These are phyloP conservation scores for Aspergillus sp. DNA, from an alignment of 2,329 filamentous ascomycete species.

Conservation along the genomic window DNA sequence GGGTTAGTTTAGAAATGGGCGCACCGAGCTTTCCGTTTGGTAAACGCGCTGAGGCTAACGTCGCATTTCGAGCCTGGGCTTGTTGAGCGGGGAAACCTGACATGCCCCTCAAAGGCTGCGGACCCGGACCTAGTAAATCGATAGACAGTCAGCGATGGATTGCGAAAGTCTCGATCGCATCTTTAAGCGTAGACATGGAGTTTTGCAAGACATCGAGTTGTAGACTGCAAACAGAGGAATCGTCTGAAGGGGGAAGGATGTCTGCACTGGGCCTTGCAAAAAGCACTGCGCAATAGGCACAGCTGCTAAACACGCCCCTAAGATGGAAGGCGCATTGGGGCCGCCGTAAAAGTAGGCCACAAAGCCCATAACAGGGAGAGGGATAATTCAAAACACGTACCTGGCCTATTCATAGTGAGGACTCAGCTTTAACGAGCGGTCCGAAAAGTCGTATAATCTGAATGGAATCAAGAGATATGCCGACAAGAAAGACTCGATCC, in stretches of 20 bases:
- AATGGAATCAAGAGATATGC: not conserved
- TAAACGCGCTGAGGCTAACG: conserved; percentile 40
- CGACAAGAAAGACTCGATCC: not conserved
- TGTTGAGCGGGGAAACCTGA: conserved; percentile 46
- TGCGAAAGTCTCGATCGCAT: conserved; percentile 3
- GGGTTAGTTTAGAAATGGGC: conserved; percentile 7
- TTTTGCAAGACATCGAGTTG: conserved; percentile 3
- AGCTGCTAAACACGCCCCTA: conserved; percentile 1
- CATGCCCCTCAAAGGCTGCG: conserved; percentile 45
- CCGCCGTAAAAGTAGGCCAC: conserved; percentile 8
- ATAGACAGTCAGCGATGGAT: conserved; percentile 8
- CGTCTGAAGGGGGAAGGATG: not conserved
- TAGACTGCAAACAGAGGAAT: not conserved
- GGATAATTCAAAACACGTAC: conserved; percentile 30
- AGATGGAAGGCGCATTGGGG: conserved; percentile 5
- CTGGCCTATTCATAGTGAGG: conserved; percentile 41
- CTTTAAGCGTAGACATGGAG: conserved; percentile 1
- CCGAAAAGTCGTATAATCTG: conserved; percentile 1
- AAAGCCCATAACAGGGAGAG: conserved; percentile 10
- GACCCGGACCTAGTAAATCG: conserved; percentile 34
- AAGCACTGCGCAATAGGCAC: too few species aligned
- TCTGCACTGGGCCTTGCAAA: too few species aligned
- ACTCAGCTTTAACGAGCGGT: conserved; percentile 9
- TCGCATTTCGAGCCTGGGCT: conserved; percentile 37
- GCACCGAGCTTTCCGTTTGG: conserved; percentile 48